phyloP scores from a whole-genome alignment of 2,329 filamentous ascomycete genomes.

The Nemania diffusa region DNA sequence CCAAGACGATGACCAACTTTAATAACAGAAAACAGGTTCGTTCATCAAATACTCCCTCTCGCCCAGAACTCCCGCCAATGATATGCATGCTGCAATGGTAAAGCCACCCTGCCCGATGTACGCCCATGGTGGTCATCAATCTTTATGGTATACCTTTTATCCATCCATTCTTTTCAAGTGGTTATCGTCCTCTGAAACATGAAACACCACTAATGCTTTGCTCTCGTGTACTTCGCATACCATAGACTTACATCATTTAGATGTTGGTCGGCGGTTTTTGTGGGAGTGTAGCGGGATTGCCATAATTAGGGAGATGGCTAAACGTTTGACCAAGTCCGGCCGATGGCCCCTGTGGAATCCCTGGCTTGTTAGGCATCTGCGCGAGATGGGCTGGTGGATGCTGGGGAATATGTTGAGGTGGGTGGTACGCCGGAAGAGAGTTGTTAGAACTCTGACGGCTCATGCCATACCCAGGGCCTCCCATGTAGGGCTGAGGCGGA shows the following conservation, averaged over 20 bases:
- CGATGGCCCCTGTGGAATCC: slow-evolving; percentile 53
- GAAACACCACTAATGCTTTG: slow-evolving; percentile 47
- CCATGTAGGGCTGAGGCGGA: slow-evolving; percentile 59
- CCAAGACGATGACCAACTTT: slow-evolving; percentile 34
- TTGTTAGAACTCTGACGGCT: slow-evolving; percentile 66
- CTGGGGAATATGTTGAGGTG: slow-evolving; percentile 52
- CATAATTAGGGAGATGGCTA: slow-evolving; percentile 66
- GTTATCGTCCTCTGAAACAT: slow-evolving; percentile 41
- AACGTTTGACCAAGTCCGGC: slow-evolving; percentile 55
- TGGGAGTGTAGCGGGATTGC: slow-evolving; percentile 68
- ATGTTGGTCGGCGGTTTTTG: slow-evolving; percentile 66
- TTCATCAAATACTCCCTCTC: slow-evolving; percentile 37
- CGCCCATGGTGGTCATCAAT: slow-evolving; percentile 44
- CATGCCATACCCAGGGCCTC: slow-evolving; percentile 62
- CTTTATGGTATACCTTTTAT: slow-evolving; percentile 42
- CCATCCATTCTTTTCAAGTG: slow-evolving; percentile 41
- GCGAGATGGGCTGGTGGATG: slow-evolving; percentile 56
- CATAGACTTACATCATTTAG: slow-evolving; percentile 50
- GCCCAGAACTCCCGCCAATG: slow-evolving; percentile 47
- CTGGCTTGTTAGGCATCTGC: slow-evolving; percentile 59
- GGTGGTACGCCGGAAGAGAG: slow-evolving; percentile 63
- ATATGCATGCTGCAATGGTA: slow-evolving; percentile 43
- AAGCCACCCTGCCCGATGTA: slow-evolving; percentile 42
- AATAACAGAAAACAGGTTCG: slow-evolving; percentile 35
- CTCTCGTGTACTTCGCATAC: slow-evolving; percentile 43